Base-by-base conservation (phyloP, 2,329 filamentous ascomycete species). In the Macrophomina phaseolina region DNA sequence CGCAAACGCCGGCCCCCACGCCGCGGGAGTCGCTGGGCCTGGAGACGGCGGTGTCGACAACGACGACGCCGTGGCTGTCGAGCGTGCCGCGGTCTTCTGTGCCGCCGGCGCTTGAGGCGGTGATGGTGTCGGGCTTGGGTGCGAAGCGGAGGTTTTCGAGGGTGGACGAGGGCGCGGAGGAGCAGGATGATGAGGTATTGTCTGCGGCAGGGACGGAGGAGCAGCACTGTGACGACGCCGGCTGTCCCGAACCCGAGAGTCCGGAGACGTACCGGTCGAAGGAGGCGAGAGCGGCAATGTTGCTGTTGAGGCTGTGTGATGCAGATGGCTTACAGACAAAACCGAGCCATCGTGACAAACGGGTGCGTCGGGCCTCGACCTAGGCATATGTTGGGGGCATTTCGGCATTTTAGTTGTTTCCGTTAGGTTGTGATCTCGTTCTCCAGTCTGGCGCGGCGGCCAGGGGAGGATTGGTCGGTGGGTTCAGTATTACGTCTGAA, bases 261-360 rank as follows among this genome's bases (percentile, higher is more conserved):
- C n/a, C 18, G 3, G 28, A 64, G 48, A 32, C 7, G 23, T 53
- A n/a, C 12, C 40, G 48, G 36, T 34, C 48, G 34, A 42, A 7
- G 16, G 77, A 80, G 12, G 66, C 77, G 6, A 74, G 75, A 28
- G 79, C 78, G 16, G 80, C 80, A 3, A 69, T 76, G 68, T 68
- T 74, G 60, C 69, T 82, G 66, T 67, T 79, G 61, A 71, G 73
- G 51, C 70, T 81, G 11, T 70, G 72, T 38, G 68, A 69, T 48
- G 70, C 56, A 16, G 75, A 75, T 52, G 55, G 7, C 16, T 8
- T 12, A 32, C 30, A 38, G 7, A 11, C 7, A 61, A 49, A 34
- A 58, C 32, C 14, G 40, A 64, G 30, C 14, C 67, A 71, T 51
- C 71, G 69, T 28, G 64, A 68, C 16, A 77, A 76, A 67, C 74